These are phyloP conservation scores for Auriscalpium orientale DNA, from an alignment of 768 basidiomycete species.

Conservation along the genomic window DNA sequence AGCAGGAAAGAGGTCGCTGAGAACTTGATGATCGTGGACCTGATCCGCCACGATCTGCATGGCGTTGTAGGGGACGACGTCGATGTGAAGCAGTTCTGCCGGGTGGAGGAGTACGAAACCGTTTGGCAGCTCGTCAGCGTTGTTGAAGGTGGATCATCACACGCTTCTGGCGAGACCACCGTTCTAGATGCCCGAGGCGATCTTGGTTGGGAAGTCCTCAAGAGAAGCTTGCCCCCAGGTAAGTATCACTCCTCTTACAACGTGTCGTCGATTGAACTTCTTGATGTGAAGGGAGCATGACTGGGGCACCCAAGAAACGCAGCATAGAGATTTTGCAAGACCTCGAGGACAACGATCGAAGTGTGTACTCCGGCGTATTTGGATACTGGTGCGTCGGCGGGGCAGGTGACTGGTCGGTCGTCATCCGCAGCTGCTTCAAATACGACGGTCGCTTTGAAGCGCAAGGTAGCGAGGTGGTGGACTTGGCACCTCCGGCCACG, in stretches of 20 bases:
- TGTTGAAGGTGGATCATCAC: conserved; percentile 61
- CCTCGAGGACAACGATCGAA: conserved; percentile 65
- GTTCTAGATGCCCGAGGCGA: conserved; percentile 33
- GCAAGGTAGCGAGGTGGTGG: not conserved
- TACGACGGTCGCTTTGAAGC: conserved; percentile 34
- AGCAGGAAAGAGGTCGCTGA: conserved; percentile 89
- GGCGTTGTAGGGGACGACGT: conserved; percentile 79
- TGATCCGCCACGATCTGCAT: conserved; percentile 89
- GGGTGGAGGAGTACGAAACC: conserved; percentile 86
- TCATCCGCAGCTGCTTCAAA: conserved; percentile 89
- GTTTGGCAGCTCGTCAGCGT: conserved; percentile 96
- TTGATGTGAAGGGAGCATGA: conserved; percentile 75
- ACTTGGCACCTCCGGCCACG: conserved; percentile 6
- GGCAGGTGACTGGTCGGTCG: conserved; percentile 87
- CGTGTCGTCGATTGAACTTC: not conserved
- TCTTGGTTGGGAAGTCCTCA: conserved; percentile 74
- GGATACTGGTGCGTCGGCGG: conserved; percentile 91
- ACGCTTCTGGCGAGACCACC: conserved; percentile 16
- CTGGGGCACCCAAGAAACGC: conserved; percentile 92
- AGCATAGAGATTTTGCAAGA: conserved; percentile 83
- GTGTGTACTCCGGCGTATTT: conserved; percentile 87
- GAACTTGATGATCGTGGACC: conserved; percentile 97
- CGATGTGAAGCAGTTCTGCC: conserved; percentile 75
- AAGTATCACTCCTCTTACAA: conserved; percentile 7
- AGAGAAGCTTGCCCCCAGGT: conserved; percentile 83